These are phyloP conservation scores for Metschnikowia kunwiensis DNA, from an alignment of 805 yeast genomes.

Conservation along the genomic window DNA sequence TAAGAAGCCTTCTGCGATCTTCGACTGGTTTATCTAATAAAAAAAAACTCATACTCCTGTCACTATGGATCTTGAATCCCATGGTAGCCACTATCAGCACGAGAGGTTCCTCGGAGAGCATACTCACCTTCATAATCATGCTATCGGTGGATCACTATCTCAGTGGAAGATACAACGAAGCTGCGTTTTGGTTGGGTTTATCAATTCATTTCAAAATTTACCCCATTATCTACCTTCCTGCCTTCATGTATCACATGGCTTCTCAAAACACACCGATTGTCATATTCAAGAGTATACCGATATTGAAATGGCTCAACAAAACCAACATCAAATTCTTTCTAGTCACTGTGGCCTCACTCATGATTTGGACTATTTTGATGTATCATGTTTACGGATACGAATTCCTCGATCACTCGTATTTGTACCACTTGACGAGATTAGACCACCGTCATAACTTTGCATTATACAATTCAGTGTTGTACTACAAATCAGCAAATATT, in stretches of 20 bases:
- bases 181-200: conserved; percentile 59
- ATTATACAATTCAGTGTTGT: conserved; percentile 72
- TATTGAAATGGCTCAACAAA: conserved; percentile 39
- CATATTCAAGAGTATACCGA: conserved; percentile 20
- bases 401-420: conserved; percentile 70
- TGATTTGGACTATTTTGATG: conserved; percentile 54
- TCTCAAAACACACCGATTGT: conserved; percentile 21
- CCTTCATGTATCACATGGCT: conserved; percentile 50
- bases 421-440: conserved; percentile 76
- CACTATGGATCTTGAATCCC: conserved; percentile 89
- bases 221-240: conserved; percentile 84
- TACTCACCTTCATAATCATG: conserved; percentile 75
- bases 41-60: conserved; percentile 30
- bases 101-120: conserved; percentile 90
- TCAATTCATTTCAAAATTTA: conserved; percentile 89
- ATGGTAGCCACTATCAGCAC: conserved; percentile 93
- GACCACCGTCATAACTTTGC: conserved; percentile 97
- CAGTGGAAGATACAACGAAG: conserved; percentile 19
- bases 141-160: conserved; percentile 36
- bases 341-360: conserved; percentile 43
- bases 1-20: conserved; percentile 3
- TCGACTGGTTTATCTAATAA: neutral
- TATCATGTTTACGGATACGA: conserved; percentile 68
- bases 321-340: conserved; percentile 28
- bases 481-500: conserved; percentile 49